Conservation (phyloP, 106 monocot species). For the Acorus gramineus region DNA sequence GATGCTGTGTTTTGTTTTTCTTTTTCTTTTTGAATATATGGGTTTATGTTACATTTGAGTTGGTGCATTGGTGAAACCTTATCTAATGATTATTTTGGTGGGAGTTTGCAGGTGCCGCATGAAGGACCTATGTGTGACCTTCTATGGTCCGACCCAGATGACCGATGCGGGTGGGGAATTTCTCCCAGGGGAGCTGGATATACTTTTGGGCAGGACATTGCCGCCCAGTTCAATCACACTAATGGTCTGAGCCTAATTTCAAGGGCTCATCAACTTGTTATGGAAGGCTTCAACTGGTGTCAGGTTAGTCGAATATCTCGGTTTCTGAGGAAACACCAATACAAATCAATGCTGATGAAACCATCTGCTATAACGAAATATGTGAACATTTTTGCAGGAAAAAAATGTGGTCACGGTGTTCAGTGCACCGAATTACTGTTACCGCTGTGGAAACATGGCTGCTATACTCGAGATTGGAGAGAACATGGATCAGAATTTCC, state of each 20-base stretch:
- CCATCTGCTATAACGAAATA: not conserved
- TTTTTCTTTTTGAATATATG: no score
- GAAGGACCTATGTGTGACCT: conserved; percentile 23
- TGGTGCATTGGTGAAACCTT: no score
- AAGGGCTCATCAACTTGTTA: conserved; percentile 70
- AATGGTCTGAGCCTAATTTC: conserved; percentile 58
- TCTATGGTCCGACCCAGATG: conserved; percentile 14
- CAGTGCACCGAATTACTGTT: conserved; percentile 11
- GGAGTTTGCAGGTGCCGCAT: conserved; percentile 10
- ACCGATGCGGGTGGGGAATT: conserved; percentile 17
- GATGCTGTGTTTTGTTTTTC: no score
- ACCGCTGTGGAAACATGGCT: conserved; percentile 51
- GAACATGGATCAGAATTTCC: conserved; percentile 49
- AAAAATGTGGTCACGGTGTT: conserved; percentile 49
- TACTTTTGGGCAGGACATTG: conserved; percentile 73
- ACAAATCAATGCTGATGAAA: not conserved
- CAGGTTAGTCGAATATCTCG: conserved; percentile 35
- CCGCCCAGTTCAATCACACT: conserved; percentile 64
- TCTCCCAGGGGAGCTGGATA: conserved; percentile 27
- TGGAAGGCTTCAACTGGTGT: conserved; percentile 80
- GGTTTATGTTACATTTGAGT: no score
- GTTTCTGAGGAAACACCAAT: not conserved
- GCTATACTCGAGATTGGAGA: conserved; percentile 45
- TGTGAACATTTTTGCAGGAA: conserved; percentile 14
- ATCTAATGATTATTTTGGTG: no score